Conservation (phyloP, 2,329 filamentous ascomycete species). For the Penicillium olsonii region DNA sequence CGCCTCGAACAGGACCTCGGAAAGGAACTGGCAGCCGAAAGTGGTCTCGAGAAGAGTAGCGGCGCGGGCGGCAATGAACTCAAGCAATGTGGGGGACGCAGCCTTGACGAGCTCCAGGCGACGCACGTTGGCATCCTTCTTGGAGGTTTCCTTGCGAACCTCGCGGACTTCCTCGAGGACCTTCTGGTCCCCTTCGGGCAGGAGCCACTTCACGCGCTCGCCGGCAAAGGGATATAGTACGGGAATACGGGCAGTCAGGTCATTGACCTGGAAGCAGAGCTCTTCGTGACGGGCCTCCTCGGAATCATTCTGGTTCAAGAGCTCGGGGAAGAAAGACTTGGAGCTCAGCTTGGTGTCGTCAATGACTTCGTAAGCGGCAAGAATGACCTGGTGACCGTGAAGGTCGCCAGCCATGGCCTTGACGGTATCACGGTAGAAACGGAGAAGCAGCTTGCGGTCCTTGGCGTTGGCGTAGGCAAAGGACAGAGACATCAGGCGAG, state of each 20-base stretch:
- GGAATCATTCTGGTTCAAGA: slow-evolving; percentile 67
- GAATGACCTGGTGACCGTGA: slow-evolving; percentile 76
- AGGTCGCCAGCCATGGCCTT: slow-evolving; percentile 80
- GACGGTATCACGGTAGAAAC: slow-evolving; percentile 86
- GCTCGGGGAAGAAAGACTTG: slow-evolving; percentile 84
- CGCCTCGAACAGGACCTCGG: slow-evolving; percentile 76
- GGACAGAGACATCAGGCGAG: slow-evolving; percentile 76
- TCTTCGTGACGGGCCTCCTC: slow-evolving; percentile 45
- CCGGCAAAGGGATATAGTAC: slow-evolving; percentile 79
- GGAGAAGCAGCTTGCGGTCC: slow-evolving; percentile 85
- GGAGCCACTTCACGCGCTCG: slow-evolving; percentile 61
- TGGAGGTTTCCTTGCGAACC: slow-evolving; percentile 81
- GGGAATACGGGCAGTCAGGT: slow-evolving; percentile 58
- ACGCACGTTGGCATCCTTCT: slow-evolving; percentile 80
- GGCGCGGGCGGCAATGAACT: slow-evolving; percentile 69
- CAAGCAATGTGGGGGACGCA: slow-evolving; percentile 73
- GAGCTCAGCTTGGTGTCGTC: slow-evolving; percentile 89
- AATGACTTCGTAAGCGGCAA: slow-evolving; percentile 85
- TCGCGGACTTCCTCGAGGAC: slow-evolving; percentile 75
- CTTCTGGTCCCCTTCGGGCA: slow-evolving; percentile 65
- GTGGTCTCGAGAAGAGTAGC: slow-evolving; percentile 69
- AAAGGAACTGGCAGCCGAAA: slow-evolving; percentile 84
- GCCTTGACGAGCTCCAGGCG: slow-evolving; percentile 74
- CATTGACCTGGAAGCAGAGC: slow-evolving; percentile 44
- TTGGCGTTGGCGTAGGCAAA: slow-evolving; percentile 86